Percentiles rank a stretch among this genome's conserved stretches.
Evolutionary conservation across 441 rosid species (phyloP).

Genomic region (Bruguiera hainesii): DNA sequence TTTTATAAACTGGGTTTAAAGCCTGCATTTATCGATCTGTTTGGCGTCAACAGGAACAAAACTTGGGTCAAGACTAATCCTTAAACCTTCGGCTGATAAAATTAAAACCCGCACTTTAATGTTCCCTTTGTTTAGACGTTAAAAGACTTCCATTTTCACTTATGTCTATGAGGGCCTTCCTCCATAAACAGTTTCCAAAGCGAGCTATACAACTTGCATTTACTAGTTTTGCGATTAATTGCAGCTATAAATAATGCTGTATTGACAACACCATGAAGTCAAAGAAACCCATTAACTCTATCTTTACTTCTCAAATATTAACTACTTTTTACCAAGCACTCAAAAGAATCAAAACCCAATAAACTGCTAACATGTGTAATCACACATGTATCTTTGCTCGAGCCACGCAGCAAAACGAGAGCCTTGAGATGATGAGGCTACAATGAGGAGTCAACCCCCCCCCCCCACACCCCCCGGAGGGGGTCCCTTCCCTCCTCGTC

Average conservation of each 20-base stretch:
- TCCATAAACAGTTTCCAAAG: not conserved
- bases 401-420: conserved; percentile 10
- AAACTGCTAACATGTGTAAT: not conserved
- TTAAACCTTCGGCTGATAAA: no score
- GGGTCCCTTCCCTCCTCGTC: not conserved
- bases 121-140: no score
- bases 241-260: not conserved
- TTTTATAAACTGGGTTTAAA: no score
- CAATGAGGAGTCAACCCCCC: not conserved
- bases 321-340: not conserved
- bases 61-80: no score
- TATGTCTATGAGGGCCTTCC: no score
- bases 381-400: not conserved
- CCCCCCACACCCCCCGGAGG: no score
- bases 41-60: no score
- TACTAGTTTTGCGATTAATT: not conserved
- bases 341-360: not conserved
- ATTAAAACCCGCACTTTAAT: no score
- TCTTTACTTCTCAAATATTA: not conserved
- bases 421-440: conserved; percentile 6
- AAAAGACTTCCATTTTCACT: no score
- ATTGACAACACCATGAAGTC: not conserved
- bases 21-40: no score
- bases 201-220: not conserved
- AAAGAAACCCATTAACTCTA: conserved; percentile 11